Percentiles rank a stretch among this genome's conserved stretches.
phyloP scores from a whole-genome alignment of 2,329 filamentous ascomycete species.

The Venturia pyrina region DNA sequence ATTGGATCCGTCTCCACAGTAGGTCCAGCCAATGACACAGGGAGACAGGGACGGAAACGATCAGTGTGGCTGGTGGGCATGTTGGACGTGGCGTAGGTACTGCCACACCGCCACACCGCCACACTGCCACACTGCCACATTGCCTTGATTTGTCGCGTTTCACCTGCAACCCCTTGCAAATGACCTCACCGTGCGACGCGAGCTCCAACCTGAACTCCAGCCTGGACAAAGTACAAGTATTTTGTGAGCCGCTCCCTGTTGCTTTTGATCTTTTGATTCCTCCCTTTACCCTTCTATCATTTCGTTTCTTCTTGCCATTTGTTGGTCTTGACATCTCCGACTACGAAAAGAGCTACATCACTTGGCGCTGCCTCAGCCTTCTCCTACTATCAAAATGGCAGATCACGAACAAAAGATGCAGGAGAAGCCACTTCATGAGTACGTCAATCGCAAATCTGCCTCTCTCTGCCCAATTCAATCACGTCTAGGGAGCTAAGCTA shows the following conservation, averaged over 20 bases:
- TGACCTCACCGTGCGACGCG: neutral
- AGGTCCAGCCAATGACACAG: no score
- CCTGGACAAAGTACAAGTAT: neutral
- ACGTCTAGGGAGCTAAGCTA: neutral
- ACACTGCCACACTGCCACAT: no score
- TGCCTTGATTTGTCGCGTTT: conserved; percentile 1
- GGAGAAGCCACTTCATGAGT: conserved; percentile 35
- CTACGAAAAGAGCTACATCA: neutral
- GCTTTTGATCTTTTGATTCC: neutral
- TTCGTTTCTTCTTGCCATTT: neutral
- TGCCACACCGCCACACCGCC: no score
- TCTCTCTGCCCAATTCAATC: neutral
- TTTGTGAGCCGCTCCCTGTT: neutral
- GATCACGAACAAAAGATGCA: conserved; percentile 15
- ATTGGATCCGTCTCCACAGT: no score
- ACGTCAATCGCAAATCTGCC: conserved; percentile 14
- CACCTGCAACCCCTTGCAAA: neutral
- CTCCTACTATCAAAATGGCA: neutral
- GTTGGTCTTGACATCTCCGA: neutral
- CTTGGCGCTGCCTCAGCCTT: conserved; percentile 1
- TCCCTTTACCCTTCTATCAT: neutral
- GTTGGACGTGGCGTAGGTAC: neutral
- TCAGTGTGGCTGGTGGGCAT: neutral
- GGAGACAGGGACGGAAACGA: neutral
- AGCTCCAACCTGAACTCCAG: neutral